Base-by-base conservation (phyloP, 1,139 yeast species). In the Lipomyces yarrowii region DNA sequence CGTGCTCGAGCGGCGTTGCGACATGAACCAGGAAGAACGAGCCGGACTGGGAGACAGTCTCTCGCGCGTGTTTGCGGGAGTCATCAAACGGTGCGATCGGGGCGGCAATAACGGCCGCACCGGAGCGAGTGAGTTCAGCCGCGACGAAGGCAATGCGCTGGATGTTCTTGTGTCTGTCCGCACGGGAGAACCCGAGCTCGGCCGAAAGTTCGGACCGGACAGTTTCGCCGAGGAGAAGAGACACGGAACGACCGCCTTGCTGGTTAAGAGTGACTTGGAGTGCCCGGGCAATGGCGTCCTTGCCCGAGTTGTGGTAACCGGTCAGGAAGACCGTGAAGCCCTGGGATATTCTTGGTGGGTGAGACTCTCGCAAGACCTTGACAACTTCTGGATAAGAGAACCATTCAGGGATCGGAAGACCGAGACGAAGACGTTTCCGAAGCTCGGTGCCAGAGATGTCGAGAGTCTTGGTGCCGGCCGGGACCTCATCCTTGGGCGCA, bases 301-400 rank as follows among this genome's bases (percentile, higher is more conserved):
- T 80, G 67, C 87, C 85, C 63, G 85, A 83, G 75, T 80, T 83
- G 76, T 84, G 84, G 74, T 83, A 81, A 71, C 89, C 88, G 56
- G 87, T 81, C 70, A 86, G 83, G 73, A 81, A 83, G 71, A 88
- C 80, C 11, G 90, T 91, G 79, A 93, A 93, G 56, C 98, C 98
- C 81, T 93, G 98, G 69, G 84, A 79, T 68, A 83, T 85, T 80
- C 98, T 88, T 70, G 98, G 97, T 68, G 98, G 98, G 78, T 93
- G 93, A 58, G 96, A 87, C 73, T 91, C 96, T 77, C 98, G 88
- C 74, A 93, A 84, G 69, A 93, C 93, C 77, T 86, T 84, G 68
- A 93, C 98, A 60, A 93, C 98, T 79, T 93, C 98, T 5, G 98
- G 98, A 80, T 93, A 93, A 1, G 97, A 91, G 80, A 93, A 93